A percentile compares a stretch with the other conserved stretches of the same genome.
Evolutionary conservation across 2,329 filamentous ascomycete species (phyloP).

Genomic region (Penicillium rolfsii): DNA sequence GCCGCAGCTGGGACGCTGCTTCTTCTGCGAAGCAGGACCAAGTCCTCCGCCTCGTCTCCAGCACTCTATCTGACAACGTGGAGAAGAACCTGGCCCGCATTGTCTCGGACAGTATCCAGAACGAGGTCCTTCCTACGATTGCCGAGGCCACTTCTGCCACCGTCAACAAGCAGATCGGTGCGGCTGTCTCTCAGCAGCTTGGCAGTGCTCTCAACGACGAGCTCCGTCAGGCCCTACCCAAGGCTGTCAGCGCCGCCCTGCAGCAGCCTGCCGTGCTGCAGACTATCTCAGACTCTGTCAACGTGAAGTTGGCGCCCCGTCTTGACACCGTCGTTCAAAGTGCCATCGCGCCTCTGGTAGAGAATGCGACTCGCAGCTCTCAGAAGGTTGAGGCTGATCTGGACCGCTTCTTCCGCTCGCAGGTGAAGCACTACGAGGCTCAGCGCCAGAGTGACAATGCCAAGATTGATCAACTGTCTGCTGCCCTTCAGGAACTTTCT

Average conservation of each 20-base stretch:
- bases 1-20: constrained; percentile 64
- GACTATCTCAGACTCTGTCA: constrained; percentile 71
- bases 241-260: constrained; percentile 67
- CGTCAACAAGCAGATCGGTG: constrained; percentile 71
- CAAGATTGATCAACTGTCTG: constrained; percentile 64
- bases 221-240: constrained; percentile 70
- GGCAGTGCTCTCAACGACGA: constrained; percentile 71
- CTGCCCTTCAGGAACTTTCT: constrained; percentile 57
- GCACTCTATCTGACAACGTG: constrained; percentile 70
- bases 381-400: constrained; percentile 70
- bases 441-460: constrained; percentile 58
- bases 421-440: constrained; percentile 56
- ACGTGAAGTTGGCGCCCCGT: constrained; percentile 65
- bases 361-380: constrained; percentile 67
- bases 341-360: constrained; percentile 68
- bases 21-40: constrained; percentile 69
- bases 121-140: constrained; percentile 74
- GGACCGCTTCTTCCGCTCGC: constrained; percentile 61
- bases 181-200: constrained; percentile 68
- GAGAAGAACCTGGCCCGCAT: constrained; percentile 77
- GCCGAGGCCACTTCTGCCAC: constrained; percentile 68
- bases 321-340: constrained; percentile 69
- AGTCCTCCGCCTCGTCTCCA: constrained; percentile 68
- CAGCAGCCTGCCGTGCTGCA: constrained; percentile 75
- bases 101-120: constrained; percentile 74